Percentiles rank a stretch among this genome's conserved stretches.
Conservation (phyloP, 2,329 filamentous ascomycete genomes). For the Calonectria hongkongensis region DNA sequence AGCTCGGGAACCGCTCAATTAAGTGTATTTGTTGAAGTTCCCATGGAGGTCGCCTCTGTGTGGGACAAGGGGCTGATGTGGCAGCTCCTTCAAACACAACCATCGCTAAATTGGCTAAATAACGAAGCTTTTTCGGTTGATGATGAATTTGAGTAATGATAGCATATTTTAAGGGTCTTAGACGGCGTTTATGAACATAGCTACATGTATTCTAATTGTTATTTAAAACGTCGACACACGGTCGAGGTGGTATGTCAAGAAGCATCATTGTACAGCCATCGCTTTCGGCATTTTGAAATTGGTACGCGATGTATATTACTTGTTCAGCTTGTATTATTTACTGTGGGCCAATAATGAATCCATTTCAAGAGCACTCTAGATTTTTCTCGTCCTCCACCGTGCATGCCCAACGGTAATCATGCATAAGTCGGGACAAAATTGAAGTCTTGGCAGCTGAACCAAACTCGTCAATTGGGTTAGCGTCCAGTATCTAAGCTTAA, state of each 20-base stretch:
- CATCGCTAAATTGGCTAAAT: background rate
- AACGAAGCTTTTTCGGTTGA: background rate
- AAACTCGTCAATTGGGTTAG: background rate
- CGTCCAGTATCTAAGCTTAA: background rate
- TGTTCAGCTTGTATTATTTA: too few species aligned
- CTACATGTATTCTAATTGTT: too few species aligned
- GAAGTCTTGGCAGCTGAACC: slow-evolving; percentile 1
- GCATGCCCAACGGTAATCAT: background rate
- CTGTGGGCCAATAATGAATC: too few species aligned
- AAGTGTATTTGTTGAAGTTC: accelerated
- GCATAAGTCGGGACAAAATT: background rate
- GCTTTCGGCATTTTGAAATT: too few species aligned
- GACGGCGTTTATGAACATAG: too few species aligned
- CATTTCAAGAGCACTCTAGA: too few species aligned
- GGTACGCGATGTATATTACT: too few species aligned
- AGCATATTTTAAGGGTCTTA: background rate
- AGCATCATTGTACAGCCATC: too few species aligned
- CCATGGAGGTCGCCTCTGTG: background rate
- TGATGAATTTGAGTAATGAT: background rate
- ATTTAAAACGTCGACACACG: too few species aligned
- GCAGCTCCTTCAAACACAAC: background rate
- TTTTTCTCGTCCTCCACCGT: background rate
- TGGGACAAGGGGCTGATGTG: slow-evolving; percentile 6
- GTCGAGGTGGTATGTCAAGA: too few species aligned
- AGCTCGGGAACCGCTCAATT: background rate